phyloP scores from a whole-genome alignment of 2,329 filamentous ascomycete species.

The Sporothrix euskadiensis region DNA sequence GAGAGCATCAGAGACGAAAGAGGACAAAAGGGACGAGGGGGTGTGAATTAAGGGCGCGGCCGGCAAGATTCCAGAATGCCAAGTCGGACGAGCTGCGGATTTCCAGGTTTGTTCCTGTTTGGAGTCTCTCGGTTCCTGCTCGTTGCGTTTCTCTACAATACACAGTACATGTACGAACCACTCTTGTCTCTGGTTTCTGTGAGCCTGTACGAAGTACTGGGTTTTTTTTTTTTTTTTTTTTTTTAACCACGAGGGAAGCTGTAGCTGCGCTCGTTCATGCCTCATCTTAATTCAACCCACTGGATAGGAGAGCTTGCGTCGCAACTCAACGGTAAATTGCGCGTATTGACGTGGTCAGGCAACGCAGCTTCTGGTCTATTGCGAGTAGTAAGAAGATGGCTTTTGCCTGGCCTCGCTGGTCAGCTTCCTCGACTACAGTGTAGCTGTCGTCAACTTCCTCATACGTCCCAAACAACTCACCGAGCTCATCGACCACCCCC shows the following conservation, averaged over 20 bases:
- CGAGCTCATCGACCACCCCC: conserved; percentile 20
- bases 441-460: not conserved
- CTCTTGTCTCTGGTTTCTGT: not conserved
- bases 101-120: not conserved
- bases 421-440: not conserved
- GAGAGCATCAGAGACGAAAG: not conserved
- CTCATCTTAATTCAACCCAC: not conserved
- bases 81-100: not conserved
- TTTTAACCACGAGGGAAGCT: too few relatives aligned
- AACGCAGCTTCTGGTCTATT: not conserved
- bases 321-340: not conserved
- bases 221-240: too few relatives aligned
- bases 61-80: not conserved
- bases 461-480: conserved; percentile 30
- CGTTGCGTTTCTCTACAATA: not conserved
- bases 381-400: not conserved
- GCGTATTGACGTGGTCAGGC: not conserved
- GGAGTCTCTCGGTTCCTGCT: not conserved
- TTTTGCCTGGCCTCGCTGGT: not conserved
- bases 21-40: not conserved
- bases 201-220: too few relatives aligned
- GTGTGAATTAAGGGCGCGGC: not conserved
- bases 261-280: not conserved
- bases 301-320: not conserved
- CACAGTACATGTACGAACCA: too few relatives aligned